Evolutionary conservation across 1,284 basidiomycete genomes (phyloP).

Genomic region (Irpex sp.): DNA sequence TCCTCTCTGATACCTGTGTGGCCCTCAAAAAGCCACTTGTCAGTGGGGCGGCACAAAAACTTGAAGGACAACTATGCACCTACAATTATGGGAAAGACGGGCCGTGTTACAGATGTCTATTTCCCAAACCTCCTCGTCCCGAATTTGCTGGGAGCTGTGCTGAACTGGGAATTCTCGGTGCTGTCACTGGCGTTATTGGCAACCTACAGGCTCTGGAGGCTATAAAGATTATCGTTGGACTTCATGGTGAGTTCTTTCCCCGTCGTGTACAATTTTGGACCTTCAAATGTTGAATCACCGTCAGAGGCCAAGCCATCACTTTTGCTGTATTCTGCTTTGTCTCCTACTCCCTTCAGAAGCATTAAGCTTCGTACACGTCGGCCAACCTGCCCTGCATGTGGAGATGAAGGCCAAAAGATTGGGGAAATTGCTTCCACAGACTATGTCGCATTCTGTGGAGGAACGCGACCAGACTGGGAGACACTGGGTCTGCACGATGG

Average conservation of each 20-base stretch:
- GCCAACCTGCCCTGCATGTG: conserved; percentile 62
- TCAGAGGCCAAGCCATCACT: conserved; percentile 60
- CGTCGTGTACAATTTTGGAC: background rate
- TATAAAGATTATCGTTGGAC: conserved; percentile 76
- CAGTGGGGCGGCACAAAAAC: conserved; percentile 90
- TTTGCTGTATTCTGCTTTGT: conserved; percentile 72
- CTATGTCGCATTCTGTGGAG: conserved; percentile 80
- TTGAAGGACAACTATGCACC: conserved; percentile 86
- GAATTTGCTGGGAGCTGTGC: conserved; percentile 77
- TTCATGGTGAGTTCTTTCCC: conserved; percentile 54
- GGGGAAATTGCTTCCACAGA: conserved; percentile 52
- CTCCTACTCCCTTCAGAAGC: conserved; percentile 70
- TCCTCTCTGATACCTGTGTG: conserved; percentile 91
- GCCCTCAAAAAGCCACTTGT: conserved; percentile 76
- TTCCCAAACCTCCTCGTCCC: conserved; percentile 70
- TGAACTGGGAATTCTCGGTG: conserved; percentile 89
- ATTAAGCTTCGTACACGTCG: conserved; percentile 76
- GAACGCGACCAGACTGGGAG: conserved; percentile 61
- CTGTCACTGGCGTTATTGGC: conserved; percentile 87
- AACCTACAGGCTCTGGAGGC: conserved; percentile 89
- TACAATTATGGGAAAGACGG: conserved; percentile 71
- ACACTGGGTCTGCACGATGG: conserved; percentile 41
- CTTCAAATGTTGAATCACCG: background rate
- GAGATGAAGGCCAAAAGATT: conserved; percentile 39
- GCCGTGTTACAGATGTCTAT: conserved; percentile 95